Conservation (phyloP, 495 filamentous ascomycete species). For the Aspergillus hancockii region DNA sequence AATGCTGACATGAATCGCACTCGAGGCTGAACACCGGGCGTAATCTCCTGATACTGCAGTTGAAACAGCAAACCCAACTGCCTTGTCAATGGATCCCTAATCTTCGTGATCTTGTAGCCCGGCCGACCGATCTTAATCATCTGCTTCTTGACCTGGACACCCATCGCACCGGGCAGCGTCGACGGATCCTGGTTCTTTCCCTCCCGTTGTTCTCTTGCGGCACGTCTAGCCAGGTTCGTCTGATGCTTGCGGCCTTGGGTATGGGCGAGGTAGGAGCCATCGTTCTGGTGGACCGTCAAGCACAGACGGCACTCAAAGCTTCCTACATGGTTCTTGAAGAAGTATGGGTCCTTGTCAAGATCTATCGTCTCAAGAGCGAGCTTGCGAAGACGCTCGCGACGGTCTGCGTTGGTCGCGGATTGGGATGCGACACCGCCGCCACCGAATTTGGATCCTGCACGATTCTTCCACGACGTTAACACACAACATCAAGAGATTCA, state of each 20-base stretch:
- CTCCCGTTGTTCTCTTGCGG: constrained; percentile 90
- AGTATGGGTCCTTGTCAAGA: constrained; percentile 98
- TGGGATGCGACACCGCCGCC: constrained; percentile 95
- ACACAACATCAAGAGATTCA: not conserved
- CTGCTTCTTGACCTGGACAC: constrained; percentile 83
- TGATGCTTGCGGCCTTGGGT: constrained; percentile 99
- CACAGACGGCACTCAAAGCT: constrained; percentile 98
- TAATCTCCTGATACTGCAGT: constrained; percentile 92
- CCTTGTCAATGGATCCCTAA: constrained; percentile 83
- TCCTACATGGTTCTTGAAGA: constrained; percentile 99
- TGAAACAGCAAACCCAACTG: constrained; percentile 93
- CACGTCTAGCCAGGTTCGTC: constrained; percentile 96
- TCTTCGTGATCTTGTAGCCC: constrained; percentile 97
- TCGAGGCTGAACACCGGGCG: constrained; percentile 68
- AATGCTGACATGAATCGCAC: constrained; percentile 97
- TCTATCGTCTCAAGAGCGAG: constrained; percentile 98
- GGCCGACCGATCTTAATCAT: constrained; percentile 96
- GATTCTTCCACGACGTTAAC: constrained; percentile 61
- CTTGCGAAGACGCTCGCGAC: constrained; percentile 94
- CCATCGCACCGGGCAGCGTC: constrained; percentile 67
- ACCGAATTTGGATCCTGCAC: constrained; percentile 96
- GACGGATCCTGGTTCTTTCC: constrained; percentile 73
- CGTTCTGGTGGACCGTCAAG: constrained; percentile 98
- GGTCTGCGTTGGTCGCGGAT: constrained; percentile 92
- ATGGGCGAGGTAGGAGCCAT: constrained; percentile 98